Conservation (phyloP, 2,329 filamentous ascomycete species). For the Alternaria sp. region DNA sequence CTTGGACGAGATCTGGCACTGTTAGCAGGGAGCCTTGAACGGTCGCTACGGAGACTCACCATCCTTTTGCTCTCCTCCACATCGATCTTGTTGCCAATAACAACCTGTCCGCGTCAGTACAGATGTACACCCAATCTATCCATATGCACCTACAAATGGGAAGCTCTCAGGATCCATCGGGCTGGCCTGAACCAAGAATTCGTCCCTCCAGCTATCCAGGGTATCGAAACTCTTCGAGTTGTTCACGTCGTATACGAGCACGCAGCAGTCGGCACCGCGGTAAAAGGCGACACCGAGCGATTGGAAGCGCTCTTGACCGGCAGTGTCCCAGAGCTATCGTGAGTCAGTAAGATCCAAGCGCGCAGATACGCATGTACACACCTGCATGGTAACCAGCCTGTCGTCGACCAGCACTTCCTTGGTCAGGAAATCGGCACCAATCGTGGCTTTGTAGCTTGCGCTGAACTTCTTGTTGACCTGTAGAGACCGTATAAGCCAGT, state of each 20-base stretch:
- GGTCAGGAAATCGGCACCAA: constrained; percentile 97
- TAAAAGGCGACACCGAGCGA: constrained; percentile 98
- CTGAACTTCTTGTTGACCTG: constrained; percentile 99
- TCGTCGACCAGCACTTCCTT: constrained; percentile 98
- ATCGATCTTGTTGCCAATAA: constrained; percentile 99
- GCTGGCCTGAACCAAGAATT: constrained; percentile 96
- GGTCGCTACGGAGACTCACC: constrained; percentile 56
- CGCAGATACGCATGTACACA: constrained; percentile 49
- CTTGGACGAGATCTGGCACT: constrained; percentile 82
- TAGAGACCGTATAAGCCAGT: constrained; percentile 14
- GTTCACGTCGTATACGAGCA: constrained; percentile 97
- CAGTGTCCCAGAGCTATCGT: constrained; percentile 91
- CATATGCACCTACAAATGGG: constrained; percentile 75
- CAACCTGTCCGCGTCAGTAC: constrained; percentile 65
- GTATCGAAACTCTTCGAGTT: constrained; percentile 99
- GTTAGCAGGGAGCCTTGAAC: constrained; percentile 13
- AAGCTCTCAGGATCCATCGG: constrained; percentile 97
- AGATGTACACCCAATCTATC: background rate
- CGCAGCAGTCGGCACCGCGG: constrained; percentile 95
- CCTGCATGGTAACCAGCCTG: constrained; percentile 97
- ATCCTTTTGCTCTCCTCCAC: constrained; percentile 97
- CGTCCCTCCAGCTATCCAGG: constrained; percentile 96
- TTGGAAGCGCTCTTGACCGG: constrained; percentile 96
- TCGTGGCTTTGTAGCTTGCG: constrained; percentile 99
- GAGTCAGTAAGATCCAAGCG: constrained; percentile 20